A percentile compares a stretch with the other conserved stretches of the same genome.
phyloP scores from a whole-genome alignment of 2,329 filamentous ascomycete species.

The Aaosphaeria pasadenensis region DNA sequence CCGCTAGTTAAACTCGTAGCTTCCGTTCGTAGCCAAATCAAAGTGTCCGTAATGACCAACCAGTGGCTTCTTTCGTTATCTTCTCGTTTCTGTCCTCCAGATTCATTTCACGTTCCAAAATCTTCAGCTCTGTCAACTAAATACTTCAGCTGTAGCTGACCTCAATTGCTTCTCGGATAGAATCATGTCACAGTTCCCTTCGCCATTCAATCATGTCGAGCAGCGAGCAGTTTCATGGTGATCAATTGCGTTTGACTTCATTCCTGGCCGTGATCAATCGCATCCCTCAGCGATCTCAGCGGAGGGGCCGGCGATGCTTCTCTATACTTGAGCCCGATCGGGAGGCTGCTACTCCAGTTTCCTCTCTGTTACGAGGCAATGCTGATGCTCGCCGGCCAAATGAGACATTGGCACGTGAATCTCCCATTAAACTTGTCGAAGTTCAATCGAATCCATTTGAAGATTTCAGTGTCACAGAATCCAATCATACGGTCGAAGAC shows the following conservation, averaged over 20 bases:
- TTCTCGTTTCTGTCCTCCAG: neutral
- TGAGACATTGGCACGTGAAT: neutral
- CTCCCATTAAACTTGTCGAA: neutral
- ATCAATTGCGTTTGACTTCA: slow-evolving; percentile 19
- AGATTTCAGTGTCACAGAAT: no score
- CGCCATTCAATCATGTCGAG: slow-evolving; percentile 12
- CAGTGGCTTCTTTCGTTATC: neutral
- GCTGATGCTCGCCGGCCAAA: neutral
- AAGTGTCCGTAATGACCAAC: no score
- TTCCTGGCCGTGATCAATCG: slow-evolving; percentile 22
- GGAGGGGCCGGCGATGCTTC: slow-evolving; percentile 11
- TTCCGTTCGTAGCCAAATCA: no score
- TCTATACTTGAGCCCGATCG: neutral
- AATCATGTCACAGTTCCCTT: no score
- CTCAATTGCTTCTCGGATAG: neutral
- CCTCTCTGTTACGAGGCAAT: no score
- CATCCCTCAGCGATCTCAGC: slow-evolving; percentile 21
- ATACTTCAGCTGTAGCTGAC: neutral
- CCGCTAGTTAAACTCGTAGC: no score
- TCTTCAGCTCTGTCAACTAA: neutral
- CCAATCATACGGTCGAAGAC: neutral
- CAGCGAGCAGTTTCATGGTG: slow-evolving; percentile 20
- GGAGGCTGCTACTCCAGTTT: no score
- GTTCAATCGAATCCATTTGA: neutral
- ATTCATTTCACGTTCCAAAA: neutral